Base-by-base conservation (phyloP, 805 yeast genomes). In the Cyberlindnera nakhonratchasimensis region DNA sequence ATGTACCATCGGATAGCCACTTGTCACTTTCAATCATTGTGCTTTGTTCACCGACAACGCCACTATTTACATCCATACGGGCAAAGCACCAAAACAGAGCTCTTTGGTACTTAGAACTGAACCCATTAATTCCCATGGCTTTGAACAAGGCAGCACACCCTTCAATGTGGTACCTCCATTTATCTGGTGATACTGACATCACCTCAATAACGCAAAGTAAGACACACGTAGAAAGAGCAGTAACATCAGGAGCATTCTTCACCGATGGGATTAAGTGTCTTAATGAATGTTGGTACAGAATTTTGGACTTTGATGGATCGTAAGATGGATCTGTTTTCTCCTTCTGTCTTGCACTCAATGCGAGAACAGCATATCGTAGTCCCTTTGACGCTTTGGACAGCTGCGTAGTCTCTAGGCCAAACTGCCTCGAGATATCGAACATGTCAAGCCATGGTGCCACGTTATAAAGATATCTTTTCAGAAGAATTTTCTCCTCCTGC, bases 31-130 rank as follows among this genome's bases (percentile, higher is more conserved):
- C 64, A 14, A 66, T 58, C 40, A 67, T 58, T 0, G 73, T 66
- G 1, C 58, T 50, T 37, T 63, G 58, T 39, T 67, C 71, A 13
- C 67, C 68, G 29, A 67, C 61, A 6, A 54, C 63, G 28, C 59
- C 64, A 39, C 63, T 62, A 36, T 65, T 64, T 8, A 69, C 59
- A 46, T 70, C 75, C 62, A 69, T 59, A 19, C 72, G 52, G 2
- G 68, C 69, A 52, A 69, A 67, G 36, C 66, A 63, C 76, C 75
- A 72, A 42, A 72, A 69, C 34, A 71, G 51, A 0, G 69, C 65
- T 42, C 70, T 50, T 34, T 65, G 66, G 17, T 69, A 55, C 17
- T 45, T 48, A 21, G 59, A 55, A 29, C 67, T 55, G 33, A 64
- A 59, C 1, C 71, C 74, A 47, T 65, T 55, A 34, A 70, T 64